Base-by-base conservation (phyloP, 2,329 filamentous ascomycete species). In the Epichloe baconii region DNA sequence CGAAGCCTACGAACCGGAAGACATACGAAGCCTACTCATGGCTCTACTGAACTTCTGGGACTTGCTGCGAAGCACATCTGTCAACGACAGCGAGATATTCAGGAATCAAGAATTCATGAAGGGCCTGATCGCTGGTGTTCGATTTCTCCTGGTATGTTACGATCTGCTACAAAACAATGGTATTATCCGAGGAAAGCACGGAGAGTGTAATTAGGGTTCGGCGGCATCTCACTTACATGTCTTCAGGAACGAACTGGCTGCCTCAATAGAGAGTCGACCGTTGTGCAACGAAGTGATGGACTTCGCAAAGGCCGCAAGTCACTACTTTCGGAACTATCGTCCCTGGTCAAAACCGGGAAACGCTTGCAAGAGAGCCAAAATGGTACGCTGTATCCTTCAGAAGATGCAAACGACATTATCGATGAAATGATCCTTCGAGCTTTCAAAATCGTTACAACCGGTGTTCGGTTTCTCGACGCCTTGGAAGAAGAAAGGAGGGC, bases 361-460 rank as follows among this genome's bases (percentile, higher is more conserved):
- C 78, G 80, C 47, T 72, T 98, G 56, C 88, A 91, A 66, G 88
- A 90, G 60, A 75, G 80, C 55, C 81, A 87, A 52, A 75, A 71
- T 53, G 73, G 73, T 4, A 57, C 67, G 42, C 57, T 69, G 0
- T 66, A 70, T 14, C 71, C 75, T 0, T 64, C 69, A 0, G 77
- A 83, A 34, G 75, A 80, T 44, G 73, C 85, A 12, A 88, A 88
- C 60, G 80, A 86, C 59, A 79, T 91, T 52, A 79, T 96, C 52
- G 91, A 97, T 62, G 87, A 95, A 64, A 88, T 97, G 79, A 86
- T 97, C 23, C 71, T 95, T 49, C 93, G 90, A 66, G 90, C 90
- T 0, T 97, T 95, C 72, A 89, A 86, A 63, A 89, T 97, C 49
- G 86, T 95, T n/a, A 91, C 84, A 46, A 83, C 91, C 60, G 89